Base-by-base conservation (phyloP, 2,329 filamentous ascomycete genomes). In the Cladosporium colombiae region DNA sequence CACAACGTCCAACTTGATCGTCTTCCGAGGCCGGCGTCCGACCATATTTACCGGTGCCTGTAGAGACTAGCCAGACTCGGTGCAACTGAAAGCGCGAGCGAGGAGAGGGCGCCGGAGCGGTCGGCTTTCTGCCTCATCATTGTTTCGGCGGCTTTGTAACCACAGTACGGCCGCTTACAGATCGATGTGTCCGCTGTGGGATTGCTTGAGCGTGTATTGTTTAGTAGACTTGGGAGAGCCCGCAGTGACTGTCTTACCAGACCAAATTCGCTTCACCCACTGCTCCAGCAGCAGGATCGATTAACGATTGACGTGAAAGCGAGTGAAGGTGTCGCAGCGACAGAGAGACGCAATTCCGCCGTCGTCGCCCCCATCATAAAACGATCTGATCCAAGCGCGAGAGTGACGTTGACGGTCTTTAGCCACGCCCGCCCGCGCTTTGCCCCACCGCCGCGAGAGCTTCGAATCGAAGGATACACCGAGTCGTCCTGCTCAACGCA, bases 51-150 rank as follows among this genome's bases (percentile, higher is more conserved):
- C 60, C 60, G 60, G 60, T 18, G 49, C 8, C 46, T 37, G 18
- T 44, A 44, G 37, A 21, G 16, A 21, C 58, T 27, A 52, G 44
- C 44, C 59, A 52, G 23, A 35, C 59, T 63, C 61, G 61, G 61
- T 63, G 61, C 35, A 29, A 55, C 21, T 31, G 33, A 25, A 63
- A 63, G 50, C 23, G 61, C 61, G 61, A 63, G 50, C 50, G 46
- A 59, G 25, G 50, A 33, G 61, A 55, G 49, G 21, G 46, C 60
- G 35, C 50, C 61, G 61, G 61, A 63, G 61, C 50, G 27, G 35
- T 63, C 61, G 61, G 61, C 61, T 63, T 59, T 63, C 61, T 62
- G 46, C 44, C 44, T 52, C 59, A 63, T 63, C 61, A 56, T 63
- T 56, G 61, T 55, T 63, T 63, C 61, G 61, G 61, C 50, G 61